Base-by-base conservation (phyloP, 352 stramenopile species). In the Phytophthora sansomeana region DNA sequence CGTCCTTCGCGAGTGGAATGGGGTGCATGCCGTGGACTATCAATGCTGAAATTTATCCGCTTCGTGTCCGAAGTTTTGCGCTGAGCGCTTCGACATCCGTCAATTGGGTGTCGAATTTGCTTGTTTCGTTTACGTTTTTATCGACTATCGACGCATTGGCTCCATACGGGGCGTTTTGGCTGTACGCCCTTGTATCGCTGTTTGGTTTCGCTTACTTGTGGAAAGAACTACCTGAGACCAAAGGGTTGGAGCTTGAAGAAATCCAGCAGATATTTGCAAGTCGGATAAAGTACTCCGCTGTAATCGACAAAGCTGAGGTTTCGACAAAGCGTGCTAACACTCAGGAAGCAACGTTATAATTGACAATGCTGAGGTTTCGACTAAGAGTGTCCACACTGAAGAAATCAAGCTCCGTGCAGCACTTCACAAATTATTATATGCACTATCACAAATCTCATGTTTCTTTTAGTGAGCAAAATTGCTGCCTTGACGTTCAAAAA, bases 81-180 rank as follows among this genome's bases (percentile, higher is more conserved):
- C 83, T 97, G 2, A 96, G 88, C 52, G 65, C 91, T 7, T 86
- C 92, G 5, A 98, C 96, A 14, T 89, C 89, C 2, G 87, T 96
- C 13, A 98, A 98, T 70, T 98, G 96, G 95, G 50, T 98, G 56
- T 77, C 83, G 8, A 98, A 98, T 69, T 63, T 98, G 3, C 52
- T 98, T 10, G 84, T 99, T 32, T 97, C 89, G 33, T 92, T 97
- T 50, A 98, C 96, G 8, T 99, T 98, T 70, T 72, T 99, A n/a
- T 95, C 90, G 17, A 82, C 98, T 13, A 92, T 91, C 32, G 63
- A 91, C 32, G 72, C 63, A 30, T 48, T 90, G 16, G 59, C 71
- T 11, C 63, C 76, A 9, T 81, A 87, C 39, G 87, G 87, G 6
- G 87, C 93, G 3, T 98, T 99, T 78, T 98, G 90, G 87, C 56